Evolutionary conservation across 495 filamentous ascomycete genomes (phyloP), one percentile per base, ranked within the genome.

Genomic region (Xylaria palmicola): DNA sequence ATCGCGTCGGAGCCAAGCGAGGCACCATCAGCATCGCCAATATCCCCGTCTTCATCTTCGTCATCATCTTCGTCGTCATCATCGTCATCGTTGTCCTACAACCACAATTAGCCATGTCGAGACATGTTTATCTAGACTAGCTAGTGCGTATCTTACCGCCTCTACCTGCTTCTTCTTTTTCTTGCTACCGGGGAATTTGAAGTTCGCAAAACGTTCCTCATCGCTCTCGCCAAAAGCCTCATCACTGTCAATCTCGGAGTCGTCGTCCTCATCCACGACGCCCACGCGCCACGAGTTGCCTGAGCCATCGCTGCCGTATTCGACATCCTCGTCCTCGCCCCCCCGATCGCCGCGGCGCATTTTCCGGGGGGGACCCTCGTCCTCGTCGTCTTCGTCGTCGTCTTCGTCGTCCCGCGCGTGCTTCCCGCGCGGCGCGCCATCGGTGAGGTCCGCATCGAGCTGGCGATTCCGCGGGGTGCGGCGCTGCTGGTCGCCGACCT

Each of bases 161-260:
- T 82, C 83, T 27, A 83, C 77, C 48, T 41, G 13, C 9, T 66
- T 60, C 62, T 65, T 67, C 40, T 66, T 66, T 13, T 58, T 59
- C 61, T 75, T 81, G 56, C 74, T 85, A 64, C 87, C 89, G 2
- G 85, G 77, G 66, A 96, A 96, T 3, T 83, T 78, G 72, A 84
- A 93, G 7, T 84, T 86, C 40, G 89, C 88, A 65, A 94, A 94
- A 62, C 79, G 77, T 67, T 96, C 91, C 72, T 93, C 86, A 66
- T 96, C 91, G 64, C 90, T 93, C 59, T 88, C 88, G 8, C 92
- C 93, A 80, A 97, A 89, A 32, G 93, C 93, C 69, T 97, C 93
- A 60, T 97, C 93, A 63, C 88, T 92, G 70, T 98, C 92, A 49
- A 98, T 77, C 61, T 95, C 92, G 29, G 84, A 88, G 61, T 93